phyloP scores from a whole-genome alignment of 192 early-diverging fungal species.

The Globomyces pollinis-pini region DNA sequence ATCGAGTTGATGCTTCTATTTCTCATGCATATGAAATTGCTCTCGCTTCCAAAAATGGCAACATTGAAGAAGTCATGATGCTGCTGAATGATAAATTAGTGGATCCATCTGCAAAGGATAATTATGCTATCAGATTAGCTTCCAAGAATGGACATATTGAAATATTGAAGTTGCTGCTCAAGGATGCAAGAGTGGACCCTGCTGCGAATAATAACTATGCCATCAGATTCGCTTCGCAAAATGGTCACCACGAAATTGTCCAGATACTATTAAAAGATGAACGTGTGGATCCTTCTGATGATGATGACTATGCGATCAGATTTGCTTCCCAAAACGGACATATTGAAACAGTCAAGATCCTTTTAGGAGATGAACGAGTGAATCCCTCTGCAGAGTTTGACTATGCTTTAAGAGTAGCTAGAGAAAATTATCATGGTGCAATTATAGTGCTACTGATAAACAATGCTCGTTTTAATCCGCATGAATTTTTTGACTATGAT shows the following conservation, averaged over 20 bases:
- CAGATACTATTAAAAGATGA: not conserved
- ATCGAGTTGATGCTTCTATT: not conserved
- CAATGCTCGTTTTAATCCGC: too few species aligned
- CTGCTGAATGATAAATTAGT: not conserved
- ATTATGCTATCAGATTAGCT: not conserved
- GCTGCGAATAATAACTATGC: not conserved
- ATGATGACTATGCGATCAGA: not conserved
- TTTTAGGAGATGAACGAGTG: not conserved
- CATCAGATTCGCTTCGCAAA: not conserved
- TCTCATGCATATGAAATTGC: not conserved
- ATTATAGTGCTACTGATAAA: too few species aligned
- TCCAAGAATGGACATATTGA: not conserved
- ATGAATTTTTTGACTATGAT: too few species aligned
- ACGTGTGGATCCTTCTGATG: constrained; percentile 1
- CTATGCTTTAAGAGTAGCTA: not conserved
- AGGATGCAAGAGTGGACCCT: not conserved
- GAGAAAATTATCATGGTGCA: too few species aligned
- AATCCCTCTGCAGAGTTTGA: not conserved
- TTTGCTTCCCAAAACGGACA: not conserved
- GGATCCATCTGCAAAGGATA: not conserved
- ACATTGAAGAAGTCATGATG: not conserved
- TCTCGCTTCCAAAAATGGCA: not conserved
- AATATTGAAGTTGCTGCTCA: not conserved
- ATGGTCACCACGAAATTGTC: constrained; percentile 3
- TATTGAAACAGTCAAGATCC: not conserved